Conservation (phyloP, 2,329 filamentous ascomycete genomes). For the Phaeoacremonium minimum region DNA sequence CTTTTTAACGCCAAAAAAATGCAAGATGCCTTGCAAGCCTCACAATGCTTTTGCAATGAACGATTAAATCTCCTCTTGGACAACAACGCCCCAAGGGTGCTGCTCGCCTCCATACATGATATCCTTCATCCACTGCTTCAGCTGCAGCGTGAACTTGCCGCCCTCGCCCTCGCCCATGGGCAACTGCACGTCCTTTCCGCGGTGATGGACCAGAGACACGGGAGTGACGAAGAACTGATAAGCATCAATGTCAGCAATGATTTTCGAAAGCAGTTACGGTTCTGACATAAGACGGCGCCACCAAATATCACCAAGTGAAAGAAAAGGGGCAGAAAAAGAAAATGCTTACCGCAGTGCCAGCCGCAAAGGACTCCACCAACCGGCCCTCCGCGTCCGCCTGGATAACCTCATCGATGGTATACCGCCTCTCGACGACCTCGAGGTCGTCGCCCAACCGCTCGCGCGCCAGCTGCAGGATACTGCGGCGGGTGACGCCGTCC, state of each 20-base stretch:
- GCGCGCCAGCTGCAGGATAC: conserved; percentile 68
- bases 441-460: conserved; percentile 55
- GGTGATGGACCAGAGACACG: conserved; percentile 64
- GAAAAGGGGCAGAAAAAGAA: neutral
- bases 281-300: no score
- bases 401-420: conserved; percentile 74
- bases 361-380: conserved; percentile 78
- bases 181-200: conserved; percentile 58
- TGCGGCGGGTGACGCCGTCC: conserved; percentile 81
- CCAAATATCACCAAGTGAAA: no score
- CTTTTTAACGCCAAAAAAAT: no score
- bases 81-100: conserved; percentile 66
- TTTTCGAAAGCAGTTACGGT: neutral
- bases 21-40: neutral
- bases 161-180: conserved; percentile 51
- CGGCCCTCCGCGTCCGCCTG: conserved; percentile 71
- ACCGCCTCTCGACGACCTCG: conserved; percentile 76
- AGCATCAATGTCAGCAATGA: conserved; percentile 11
- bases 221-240: conserved; percentile 65
- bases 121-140: conserved; percentile 65
- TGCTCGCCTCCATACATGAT: conserved; percentile 71
- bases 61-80: conserved; percentile 48
- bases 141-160: conserved; percentile 51
- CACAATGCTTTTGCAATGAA: neutral
- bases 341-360: conserved; percentile 73